phyloP scores from a whole-genome alignment of 495 filamentous ascomycete genomes.

The Hypoxylon crocopeplum region DNA sequence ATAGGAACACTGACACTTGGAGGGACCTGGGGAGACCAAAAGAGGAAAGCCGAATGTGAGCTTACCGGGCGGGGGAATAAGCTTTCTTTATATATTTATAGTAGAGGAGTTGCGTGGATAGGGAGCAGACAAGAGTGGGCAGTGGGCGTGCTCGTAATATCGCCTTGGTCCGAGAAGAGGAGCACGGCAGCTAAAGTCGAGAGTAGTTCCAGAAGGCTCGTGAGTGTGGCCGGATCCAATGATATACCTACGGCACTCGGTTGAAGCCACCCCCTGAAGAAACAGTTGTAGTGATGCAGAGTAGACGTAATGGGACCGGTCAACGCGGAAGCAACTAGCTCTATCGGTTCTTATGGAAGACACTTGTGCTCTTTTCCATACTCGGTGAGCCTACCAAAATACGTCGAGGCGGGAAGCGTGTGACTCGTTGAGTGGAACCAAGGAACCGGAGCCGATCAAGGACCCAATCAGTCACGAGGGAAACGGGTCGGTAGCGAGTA shows the following conservation, averaged over 20 bases:
- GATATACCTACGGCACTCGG: slow-evolving; percentile 14
- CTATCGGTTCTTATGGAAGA: slow-evolving; percentile 4
- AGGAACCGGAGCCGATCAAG: slow-evolving; percentile 11
- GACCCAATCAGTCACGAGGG: slow-evolving; percentile 22
- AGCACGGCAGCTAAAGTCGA: slow-evolving; percentile 13
- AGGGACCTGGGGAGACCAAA: slow-evolving; percentile 3
- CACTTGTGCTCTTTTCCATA: slow-evolving; percentile 15
- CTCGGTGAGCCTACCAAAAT: slow-evolving; percentile 21
- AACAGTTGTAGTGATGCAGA: not conserved
- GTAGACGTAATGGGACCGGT: slow-evolving; percentile 7
- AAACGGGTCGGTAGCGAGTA: slow-evolving; percentile 4
- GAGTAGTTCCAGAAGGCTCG: not conserved
- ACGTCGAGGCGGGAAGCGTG: slow-evolving; percentile 17
- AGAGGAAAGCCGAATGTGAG: slow-evolving; percentile 27
- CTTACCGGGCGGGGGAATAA: slow-evolving; percentile 27
- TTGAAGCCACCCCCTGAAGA: slow-evolving; percentile 7
- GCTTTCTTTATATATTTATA: slow-evolving; percentile 29
- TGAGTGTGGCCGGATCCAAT: slow-evolving; percentile 6
- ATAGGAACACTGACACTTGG: not conserved
- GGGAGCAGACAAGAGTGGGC: slow-evolving; percentile 10
- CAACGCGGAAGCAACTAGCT: slow-evolving; percentile 15
- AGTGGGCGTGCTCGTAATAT: slow-evolving; percentile 21
- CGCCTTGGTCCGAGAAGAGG: slow-evolving; percentile 14
- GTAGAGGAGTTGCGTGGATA: slow-evolving; percentile 17
- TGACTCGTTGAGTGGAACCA: slow-evolving; percentile 15